Conservation (phyloP, 2,329 filamentous ascomycete genomes). For the Pseudogymnoascus sp. region DNA sequence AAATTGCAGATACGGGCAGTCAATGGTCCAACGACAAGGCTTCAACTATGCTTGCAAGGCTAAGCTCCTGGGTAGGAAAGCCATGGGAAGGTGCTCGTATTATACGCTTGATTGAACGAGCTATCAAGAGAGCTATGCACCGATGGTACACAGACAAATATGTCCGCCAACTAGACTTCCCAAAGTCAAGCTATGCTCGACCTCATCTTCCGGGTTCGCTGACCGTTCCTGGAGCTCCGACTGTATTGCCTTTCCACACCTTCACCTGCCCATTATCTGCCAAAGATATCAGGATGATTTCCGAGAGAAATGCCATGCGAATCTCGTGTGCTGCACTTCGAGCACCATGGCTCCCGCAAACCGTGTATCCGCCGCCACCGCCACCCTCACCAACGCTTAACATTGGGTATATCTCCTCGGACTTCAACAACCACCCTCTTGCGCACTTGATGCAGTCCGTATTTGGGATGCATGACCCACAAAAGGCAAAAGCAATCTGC, state of each 20-base stretch:
- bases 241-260: slow-evolving; percentile 92
- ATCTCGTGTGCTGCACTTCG: slow-evolving; percentile 87
- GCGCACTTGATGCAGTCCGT: slow-evolving; percentile 99
- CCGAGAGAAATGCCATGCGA: slow-evolving; percentile 84
- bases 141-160: slow-evolving; percentile 84
- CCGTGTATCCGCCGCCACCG: slow-evolving; percentile 75
- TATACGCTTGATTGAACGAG: slow-evolving; percentile 75
- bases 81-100: slow-evolving; percentile 85
- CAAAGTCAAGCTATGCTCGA: slow-evolving; percentile 55
- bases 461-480: slow-evolving; percentile 77
- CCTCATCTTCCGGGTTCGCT: slow-evolving; percentile 66
- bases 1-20: slow-evolving; percentile 26
- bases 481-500: slow-evolving; percentile 74
- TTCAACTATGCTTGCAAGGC: slow-evolving; percentile 29
- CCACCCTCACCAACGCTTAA: slow-evolving; percentile 79
- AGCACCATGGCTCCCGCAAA: slow-evolving; percentile 73
- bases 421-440: slow-evolving; percentile 97
- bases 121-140: slow-evolving; percentile 68
- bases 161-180: slow-evolving; percentile 48
- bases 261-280: slow-evolving; percentile 92
- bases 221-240: slow-evolving; percentile 78
- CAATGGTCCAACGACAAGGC: slow-evolving; percentile 29
- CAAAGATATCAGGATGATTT: slow-evolving; percentile 86
- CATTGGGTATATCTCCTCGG: slow-evolving; percentile 92
- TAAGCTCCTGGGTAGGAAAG: slow-evolving; percentile 56